These are phyloP conservation scores for Pyronema omphalodes DNA, from an alignment of 495 filamentous ascomycete genomes.

Conservation along the genomic window DNA sequence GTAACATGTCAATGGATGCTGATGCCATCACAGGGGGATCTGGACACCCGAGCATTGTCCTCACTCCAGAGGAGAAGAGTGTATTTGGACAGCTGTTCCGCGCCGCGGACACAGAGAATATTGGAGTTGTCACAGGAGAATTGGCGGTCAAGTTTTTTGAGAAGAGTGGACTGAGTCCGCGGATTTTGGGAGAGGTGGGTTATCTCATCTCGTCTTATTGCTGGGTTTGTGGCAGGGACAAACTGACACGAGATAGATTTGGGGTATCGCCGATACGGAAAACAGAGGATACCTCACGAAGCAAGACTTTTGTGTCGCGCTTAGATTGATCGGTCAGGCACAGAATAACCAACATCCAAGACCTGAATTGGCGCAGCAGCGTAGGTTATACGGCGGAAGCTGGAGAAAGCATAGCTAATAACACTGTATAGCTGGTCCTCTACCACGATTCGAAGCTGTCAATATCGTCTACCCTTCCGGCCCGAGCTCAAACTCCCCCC, in stretches of 20 bases:
- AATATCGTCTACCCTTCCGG: slow-evolving; percentile 24
- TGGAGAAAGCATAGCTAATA: not conserved
- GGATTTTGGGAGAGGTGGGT: slow-evolving; percentile 73
- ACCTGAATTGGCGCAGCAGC: slow-evolving; percentile 52
- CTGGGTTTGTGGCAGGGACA: slow-evolving; percentile 1
- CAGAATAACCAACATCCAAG: slow-evolving; percentile 68
- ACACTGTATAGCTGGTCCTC: slow-evolving; percentile 47
- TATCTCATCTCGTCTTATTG: not conserved
- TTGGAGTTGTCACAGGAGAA: slow-evolving; percentile 91
- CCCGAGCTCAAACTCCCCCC: slow-evolving; percentile 28
- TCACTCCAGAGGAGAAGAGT: slow-evolving; percentile 82
- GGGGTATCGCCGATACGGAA: slow-evolving; percentile 94
- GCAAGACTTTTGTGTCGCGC: slow-evolving; percentile 72
- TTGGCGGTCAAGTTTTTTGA: slow-evolving; percentile 96
- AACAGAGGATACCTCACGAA: slow-evolving; percentile 86
- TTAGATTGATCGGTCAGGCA: slow-evolving; percentile 88
- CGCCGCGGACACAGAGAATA: slow-evolving; percentile 68
- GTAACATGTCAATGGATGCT: slow-evolving; percentile 3
- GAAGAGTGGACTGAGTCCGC: slow-evolving; percentile 70
- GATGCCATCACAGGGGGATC: slow-evolving; percentile 10
- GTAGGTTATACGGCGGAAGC: slow-evolving; percentile 27
- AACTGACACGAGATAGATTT: slow-evolving; percentile 47
- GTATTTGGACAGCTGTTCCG: slow-evolving; percentile 81
- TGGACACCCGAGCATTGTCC: slow-evolving; percentile 45
- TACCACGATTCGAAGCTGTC: slow-evolving; percentile 79